Conservation (phyloP, 495 filamentous ascomycete species). For the Lentithecium fluviatile region DNA sequence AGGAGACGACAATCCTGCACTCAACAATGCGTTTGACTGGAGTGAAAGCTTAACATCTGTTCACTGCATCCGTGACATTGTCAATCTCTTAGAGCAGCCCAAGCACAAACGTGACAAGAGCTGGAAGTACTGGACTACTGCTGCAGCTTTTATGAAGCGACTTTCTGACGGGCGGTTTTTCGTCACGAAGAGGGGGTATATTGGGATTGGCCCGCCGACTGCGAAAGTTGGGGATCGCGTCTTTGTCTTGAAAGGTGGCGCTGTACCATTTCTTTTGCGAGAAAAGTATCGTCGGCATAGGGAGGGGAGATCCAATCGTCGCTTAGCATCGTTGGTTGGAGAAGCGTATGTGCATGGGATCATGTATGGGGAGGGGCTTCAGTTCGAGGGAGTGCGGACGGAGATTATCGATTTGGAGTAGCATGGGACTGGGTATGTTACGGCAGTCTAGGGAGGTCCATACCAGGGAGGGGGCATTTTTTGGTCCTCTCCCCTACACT, state of each 20-base stretch:
- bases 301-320: no score
- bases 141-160: not conserved
- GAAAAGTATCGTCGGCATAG: not conserved
- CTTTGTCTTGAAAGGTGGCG: not conserved
- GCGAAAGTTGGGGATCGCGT: not conserved
- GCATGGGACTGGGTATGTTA: no score
- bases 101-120: not conserved
- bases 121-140: conserved; percentile 6
- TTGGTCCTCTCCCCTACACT: no score
- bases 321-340: not conserved
- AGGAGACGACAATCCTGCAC: not conserved
- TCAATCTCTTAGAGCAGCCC: not conserved
- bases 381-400: not conserved
- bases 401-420: not conserved
- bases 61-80: not conserved
- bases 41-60: not conserved
- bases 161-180: not conserved
- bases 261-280: not conserved
- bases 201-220: not conserved
- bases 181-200: not conserved
- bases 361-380: not conserved
- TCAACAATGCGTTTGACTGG: conserved; percentile 5
- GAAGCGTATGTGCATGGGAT: conserved; percentile 1
- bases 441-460: no score
- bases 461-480: no score